Percentiles rank a stretch among this genome's conserved stretches.
phyloP scores from a whole-genome alignment of 1,284 basidiomycete genomes.

The Ceratobasidium sp. region DNA sequence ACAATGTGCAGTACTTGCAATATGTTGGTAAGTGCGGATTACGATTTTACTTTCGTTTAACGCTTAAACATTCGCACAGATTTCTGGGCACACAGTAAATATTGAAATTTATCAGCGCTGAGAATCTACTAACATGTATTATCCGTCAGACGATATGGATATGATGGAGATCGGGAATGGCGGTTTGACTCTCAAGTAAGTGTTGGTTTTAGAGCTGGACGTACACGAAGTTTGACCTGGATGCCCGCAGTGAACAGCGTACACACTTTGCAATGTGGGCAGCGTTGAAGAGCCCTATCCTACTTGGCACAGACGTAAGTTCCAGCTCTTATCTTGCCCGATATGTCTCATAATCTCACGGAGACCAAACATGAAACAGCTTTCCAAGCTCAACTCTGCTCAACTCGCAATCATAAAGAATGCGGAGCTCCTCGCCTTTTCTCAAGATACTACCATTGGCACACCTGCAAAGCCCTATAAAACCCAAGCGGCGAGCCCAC shows the following conservation, averaged over 20 bases:
- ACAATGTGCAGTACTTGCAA: constrained; percentile 59
- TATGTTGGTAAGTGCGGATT: constrained; percentile 41
- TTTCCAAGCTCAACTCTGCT: constrained; percentile 57
- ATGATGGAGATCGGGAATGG: constrained; percentile 65
- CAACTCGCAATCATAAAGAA: constrained; percentile 65
- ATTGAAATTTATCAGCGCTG: neutral
- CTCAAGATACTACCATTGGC: constrained; percentile 62
- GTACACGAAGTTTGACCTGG: neutral
- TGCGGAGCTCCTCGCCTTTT: constrained; percentile 64
- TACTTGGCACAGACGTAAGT: constrained; percentile 66
- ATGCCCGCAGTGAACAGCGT: constrained; percentile 58
- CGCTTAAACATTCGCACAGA: constrained; percentile 52
- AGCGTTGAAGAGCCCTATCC: constrained; percentile 67
- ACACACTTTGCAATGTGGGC: constrained; percentile 68
- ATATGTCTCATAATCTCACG: constrained; percentile 3
- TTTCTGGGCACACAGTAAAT: constrained; percentile 62
- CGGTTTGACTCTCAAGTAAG: constrained; percentile 58
- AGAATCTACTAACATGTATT: neutral
- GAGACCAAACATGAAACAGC: constrained; percentile 53
- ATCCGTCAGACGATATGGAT: constrained; percentile 61
- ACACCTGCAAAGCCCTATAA: constrained; percentile 63
- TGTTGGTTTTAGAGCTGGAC: neutral
- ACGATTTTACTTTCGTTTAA: no score
- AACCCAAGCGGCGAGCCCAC: constrained; percentile 59
- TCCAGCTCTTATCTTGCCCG: neutral